Evolutionary conservation across 345 rosid species (phyloP).

Genomic region (Turritis glabra): DNA sequence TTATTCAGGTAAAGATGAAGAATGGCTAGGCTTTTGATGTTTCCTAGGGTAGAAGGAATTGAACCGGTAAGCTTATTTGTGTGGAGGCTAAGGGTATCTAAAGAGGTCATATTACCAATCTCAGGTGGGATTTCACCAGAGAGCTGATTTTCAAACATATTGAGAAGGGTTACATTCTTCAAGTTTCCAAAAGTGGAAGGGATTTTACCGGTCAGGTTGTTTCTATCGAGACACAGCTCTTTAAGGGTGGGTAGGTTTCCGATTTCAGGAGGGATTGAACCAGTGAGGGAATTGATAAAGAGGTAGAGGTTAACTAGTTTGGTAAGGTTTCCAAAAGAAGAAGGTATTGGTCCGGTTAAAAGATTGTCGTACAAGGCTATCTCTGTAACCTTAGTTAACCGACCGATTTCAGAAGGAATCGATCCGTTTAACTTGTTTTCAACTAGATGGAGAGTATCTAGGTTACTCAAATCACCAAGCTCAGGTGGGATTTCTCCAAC

Average conservation of each 20-base stretch:
- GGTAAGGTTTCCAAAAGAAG: conserved; percentile 40
- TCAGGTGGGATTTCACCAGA: conserved; percentile 38
- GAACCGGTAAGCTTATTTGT: conserved; percentile 35
- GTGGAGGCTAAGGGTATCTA: conserved; percentile 34
- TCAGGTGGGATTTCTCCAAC: conserved; percentile 46
- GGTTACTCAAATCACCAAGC: conserved; percentile 40
- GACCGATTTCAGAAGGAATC: conserved; percentile 40
- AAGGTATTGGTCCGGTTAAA: conserved; percentile 45
- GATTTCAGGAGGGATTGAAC: conserved; percentile 40
- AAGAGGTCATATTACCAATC: conserved; percentile 34
- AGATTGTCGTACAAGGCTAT: conserved; percentile 34
- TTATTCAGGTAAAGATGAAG: conserved; percentile 32
- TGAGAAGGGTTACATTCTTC: conserved; percentile 33
- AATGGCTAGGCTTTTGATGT: conserved; percentile 15
- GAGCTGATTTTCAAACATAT: conserved; percentile 29
- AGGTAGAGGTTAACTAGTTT: conserved; percentile 42
- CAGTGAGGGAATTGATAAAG: conserved; percentile 35
- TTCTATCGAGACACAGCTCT: conserved; percentile 40
- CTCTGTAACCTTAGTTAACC: conserved; percentile 34
- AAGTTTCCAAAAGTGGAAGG: conserved; percentile 45
- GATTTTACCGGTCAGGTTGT: conserved; percentile 36
- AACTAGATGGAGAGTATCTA: conserved; percentile 40
- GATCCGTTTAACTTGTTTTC: conserved; percentile 45
- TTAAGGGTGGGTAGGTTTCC: conserved; percentile 44
- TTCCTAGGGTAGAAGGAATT: conserved; percentile 36